These are phyloP conservation scores for Paxillus involutus DNA, from an alignment of 768 basidiomycete genomes.

Conservation along the genomic window DNA sequence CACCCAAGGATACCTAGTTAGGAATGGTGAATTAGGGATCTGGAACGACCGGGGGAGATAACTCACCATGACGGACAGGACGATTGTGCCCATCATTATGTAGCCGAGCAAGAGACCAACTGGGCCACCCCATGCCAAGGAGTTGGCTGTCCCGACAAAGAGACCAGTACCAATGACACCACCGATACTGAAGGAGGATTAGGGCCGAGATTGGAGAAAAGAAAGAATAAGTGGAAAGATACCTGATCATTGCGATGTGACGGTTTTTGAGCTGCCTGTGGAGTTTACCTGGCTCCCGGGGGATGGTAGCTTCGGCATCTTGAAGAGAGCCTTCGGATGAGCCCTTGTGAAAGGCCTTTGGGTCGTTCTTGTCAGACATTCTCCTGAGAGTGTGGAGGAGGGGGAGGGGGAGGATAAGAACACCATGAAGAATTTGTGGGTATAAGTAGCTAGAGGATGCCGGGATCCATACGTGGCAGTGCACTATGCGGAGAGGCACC, in stretches of 20 bases:
- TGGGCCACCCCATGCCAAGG: conserved; percentile 61
- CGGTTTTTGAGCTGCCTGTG: conserved; percentile 71
- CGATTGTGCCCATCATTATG: conserved; percentile 60
- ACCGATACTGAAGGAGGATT: conserved; percentile 45
- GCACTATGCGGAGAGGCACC: no score
- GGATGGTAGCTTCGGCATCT: conserved; percentile 20
- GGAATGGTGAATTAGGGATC: neutral
- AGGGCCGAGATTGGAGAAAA: neutral
- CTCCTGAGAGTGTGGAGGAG: neutral
- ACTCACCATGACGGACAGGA: conserved; percentile 69
- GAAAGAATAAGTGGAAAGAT: neutral
- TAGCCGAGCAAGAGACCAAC: conserved; percentile 77
- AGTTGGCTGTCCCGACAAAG: conserved; percentile 63
- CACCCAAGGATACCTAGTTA: conserved; percentile 56
- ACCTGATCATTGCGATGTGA: conserved; percentile 84
- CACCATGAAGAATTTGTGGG: no score
- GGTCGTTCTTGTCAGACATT: conserved; percentile 25
- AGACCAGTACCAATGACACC: conserved; percentile 61
- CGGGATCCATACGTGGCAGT: no score
- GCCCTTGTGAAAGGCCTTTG: neutral
- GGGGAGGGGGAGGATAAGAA: neutral
- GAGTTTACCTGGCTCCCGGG: conserved; percentile 26
- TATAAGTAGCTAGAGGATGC: neutral
- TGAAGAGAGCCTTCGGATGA: conserved; percentile 15
- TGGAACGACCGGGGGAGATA: no score